Conservation (phyloP, 1,139 yeast species). For the Geotrichum reessii region DNA sequence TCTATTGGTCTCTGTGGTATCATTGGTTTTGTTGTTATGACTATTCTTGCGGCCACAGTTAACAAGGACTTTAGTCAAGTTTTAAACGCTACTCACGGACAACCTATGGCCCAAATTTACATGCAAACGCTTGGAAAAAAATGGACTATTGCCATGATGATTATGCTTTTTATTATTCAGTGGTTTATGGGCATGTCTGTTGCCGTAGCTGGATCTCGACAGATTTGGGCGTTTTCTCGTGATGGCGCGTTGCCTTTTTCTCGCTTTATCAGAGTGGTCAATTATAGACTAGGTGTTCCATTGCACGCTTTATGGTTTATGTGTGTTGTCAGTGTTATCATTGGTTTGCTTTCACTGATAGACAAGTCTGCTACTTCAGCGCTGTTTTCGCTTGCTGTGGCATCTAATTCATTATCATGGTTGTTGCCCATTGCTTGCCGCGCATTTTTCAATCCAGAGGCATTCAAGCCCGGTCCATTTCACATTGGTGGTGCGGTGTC, state of each 20-base stretch:
- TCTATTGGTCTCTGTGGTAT: conserved; percentile 56
- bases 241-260: conserved; percentile 81
- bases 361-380: conserved; percentile 59
- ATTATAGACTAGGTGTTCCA: conserved; percentile 51
- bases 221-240: conserved; percentile 81
- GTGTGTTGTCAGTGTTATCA: conserved; percentile 43
- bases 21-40: conserved; percentile 53
- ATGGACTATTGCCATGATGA: conserved; percentile 48
- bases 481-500: conserved; percentile 50
- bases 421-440: conserved; percentile 51
- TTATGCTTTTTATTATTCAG: conserved; percentile 31
- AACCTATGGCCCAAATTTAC: conserved; percentile 54
- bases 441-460: conserved; percentile 38
- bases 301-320: conserved; percentile 55
- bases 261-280: conserved; percentile 45
- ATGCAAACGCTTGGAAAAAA: conserved; percentile 60
- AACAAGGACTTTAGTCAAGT: conserved; percentile 46
- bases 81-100: conserved; percentile 28
- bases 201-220: conserved; percentile 79
- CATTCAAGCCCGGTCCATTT: conserved; percentile 60
- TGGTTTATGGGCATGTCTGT: conserved; percentile 60
- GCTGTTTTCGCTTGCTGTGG: conserved; percentile 51
- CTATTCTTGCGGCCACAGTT: conserved; percentile 53
- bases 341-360: conserved; percentile 55
- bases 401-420: conserved; percentile 62